Evolutionary conservation across 257 asterid genomes (phyloP).

Genomic region (Rauvolfia tetraphylla): DNA sequence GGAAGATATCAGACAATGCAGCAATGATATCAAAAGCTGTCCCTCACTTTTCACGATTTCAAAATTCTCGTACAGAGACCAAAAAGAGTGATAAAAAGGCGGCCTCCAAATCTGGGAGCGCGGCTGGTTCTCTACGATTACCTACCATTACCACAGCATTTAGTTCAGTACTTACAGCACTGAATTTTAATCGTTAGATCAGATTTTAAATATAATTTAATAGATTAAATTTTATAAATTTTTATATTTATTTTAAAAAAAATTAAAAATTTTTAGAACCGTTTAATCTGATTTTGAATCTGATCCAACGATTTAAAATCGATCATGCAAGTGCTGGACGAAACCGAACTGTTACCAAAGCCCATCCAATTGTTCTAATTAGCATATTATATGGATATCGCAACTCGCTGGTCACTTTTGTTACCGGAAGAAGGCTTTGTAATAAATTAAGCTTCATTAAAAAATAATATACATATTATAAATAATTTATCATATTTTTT

Average conservation of each 20-base stretch:
- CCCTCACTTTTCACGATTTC: slow-evolving; percentile 16
- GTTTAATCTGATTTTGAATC: too few relatives aligned
- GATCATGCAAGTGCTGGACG: too few relatives aligned
- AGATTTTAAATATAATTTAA: too few relatives aligned
- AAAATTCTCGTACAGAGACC: background rate
- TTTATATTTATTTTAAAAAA: too few relatives aligned
- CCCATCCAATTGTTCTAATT: background rate
- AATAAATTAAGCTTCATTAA: too few relatives aligned
- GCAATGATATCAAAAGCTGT: slow-evolving; percentile 21
- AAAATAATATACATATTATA: too few relatives aligned
- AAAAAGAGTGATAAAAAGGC: slow-evolving; percentile 4
- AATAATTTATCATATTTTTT: too few relatives aligned
- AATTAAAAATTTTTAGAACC: too few relatives aligned
- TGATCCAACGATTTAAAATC: too few relatives aligned
- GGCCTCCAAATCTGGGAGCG: slow-evolving; percentile 24
- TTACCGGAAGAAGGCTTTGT: background rate
- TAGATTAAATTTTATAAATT: too few relatives aligned
- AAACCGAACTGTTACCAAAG: slow-evolving; percentile 18
- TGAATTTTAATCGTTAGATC: too few relatives aligned
- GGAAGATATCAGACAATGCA: slow-evolving; percentile 13
- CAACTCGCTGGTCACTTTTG: background rate
- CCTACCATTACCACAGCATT: slow-evolving; percentile 14
- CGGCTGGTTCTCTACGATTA: slow-evolving; percentile 10
- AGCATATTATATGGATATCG: background rate
- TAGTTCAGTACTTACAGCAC: too few relatives aligned